These are phyloP conservation scores for Gomphus sp. DNA, from an alignment of 1,284 basidiomycete species.

Conservation along the genomic window DNA sequence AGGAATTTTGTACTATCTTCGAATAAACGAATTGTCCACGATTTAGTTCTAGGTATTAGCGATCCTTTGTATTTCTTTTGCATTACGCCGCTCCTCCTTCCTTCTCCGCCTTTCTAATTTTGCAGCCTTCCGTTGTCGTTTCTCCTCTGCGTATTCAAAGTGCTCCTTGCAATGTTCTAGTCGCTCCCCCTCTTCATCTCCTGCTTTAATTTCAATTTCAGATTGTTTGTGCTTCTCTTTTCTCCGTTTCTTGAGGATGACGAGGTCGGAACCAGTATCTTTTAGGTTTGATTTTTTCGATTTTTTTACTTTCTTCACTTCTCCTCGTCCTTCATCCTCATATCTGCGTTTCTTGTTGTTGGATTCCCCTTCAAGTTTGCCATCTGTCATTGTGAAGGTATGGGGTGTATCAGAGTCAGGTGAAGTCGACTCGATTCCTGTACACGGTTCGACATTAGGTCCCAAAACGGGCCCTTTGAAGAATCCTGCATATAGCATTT, in stretches of 20 bases:
- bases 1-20: not conserved
- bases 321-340: constrained; percentile 1
- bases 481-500: constrained; percentile 71
- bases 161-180: not conserved
- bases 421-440: not conserved
- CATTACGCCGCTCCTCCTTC: constrained; percentile 8
- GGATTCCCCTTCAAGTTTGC: not conserved
- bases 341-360: not conserved
- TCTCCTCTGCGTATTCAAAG: constrained; percentile 1
- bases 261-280: not conserved
- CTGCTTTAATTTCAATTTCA: not conserved
- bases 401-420: not conserved
- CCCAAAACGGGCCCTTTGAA: constrained; percentile 63
- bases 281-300: constrained; percentile 7
- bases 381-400: not conserved
- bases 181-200: not conserved
- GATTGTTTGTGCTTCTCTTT: constrained; percentile 8
- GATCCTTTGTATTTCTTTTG: constrained; percentile 10
- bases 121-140: constrained; percentile 3
- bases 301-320: constrained; percentile 6
- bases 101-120: constrained; percentile 5
- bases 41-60: not conserved
- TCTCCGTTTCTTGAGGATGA: not conserved
- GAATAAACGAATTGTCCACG: not conserved
- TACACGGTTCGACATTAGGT: constrained; percentile 25